Conservation (phyloP, 2,329 filamentous ascomycete species). For the Botrytis pseudocinerea region DNA sequence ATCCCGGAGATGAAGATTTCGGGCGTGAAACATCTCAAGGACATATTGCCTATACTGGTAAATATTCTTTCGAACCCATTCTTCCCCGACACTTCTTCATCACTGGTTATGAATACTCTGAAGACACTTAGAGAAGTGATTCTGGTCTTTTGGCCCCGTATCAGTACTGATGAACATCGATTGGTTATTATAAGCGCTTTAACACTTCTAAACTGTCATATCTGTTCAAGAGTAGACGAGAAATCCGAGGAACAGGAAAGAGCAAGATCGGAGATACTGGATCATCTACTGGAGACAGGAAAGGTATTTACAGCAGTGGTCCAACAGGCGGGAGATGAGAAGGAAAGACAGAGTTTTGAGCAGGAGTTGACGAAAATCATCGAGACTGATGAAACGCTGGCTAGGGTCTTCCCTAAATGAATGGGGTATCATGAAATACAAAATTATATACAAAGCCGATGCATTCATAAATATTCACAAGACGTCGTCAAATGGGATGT, state of each 20-base stretch:
- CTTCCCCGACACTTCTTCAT: conserved; percentile 52
- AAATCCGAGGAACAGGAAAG: background rate
- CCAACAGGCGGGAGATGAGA: background rate
- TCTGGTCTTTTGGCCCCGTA: conserved; percentile 67
- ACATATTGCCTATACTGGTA: conserved; percentile 50
- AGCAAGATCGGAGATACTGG: background rate
- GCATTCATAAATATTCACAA: background rate
- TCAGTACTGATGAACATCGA: conserved; percentile 55
- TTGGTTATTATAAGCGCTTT: conserved; percentile 64
- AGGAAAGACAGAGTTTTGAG: background rate
- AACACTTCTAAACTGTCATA: conserved; percentile 41
- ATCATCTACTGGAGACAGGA: background rate
- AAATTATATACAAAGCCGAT: background rate
- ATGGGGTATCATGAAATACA: background rate
- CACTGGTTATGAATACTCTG: conserved; percentile 51
- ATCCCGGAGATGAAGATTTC: conserved; percentile 60
- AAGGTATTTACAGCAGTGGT: background rate
- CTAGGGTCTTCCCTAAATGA: background rate
- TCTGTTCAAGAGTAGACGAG: no score
- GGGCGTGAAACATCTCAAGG: conserved; percentile 67
- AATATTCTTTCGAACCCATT: conserved; percentile 68
- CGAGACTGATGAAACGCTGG: background rate
- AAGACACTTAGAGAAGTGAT: conserved; percentile 59
- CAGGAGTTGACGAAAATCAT: background rate
- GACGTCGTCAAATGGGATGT: background rate